phyloP scores from a whole-genome alignment of 441 rosid genomes.

The Syzygium syzygioides region DNA sequence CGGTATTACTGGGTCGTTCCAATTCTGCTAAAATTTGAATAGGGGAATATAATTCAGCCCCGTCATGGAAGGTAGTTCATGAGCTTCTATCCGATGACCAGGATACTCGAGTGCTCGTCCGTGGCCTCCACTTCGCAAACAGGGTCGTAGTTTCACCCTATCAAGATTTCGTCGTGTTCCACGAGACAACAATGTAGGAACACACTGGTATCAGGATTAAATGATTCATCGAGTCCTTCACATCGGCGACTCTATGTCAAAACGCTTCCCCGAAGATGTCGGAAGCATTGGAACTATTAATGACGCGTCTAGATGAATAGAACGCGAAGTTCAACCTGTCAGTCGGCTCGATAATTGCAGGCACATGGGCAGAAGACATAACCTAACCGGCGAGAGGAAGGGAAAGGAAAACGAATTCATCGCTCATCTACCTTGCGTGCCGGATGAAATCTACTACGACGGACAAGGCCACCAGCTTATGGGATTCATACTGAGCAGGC shows the following conservation, averaged over 20 bases:
- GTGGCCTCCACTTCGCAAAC: background rate
- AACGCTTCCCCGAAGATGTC: background rate
- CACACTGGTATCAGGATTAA: background rate
- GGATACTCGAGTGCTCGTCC: background rate
- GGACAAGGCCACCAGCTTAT: background rate
- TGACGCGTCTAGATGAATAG: background rate
- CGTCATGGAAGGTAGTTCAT: background rate
- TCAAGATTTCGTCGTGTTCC: background rate
- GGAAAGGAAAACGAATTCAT: background rate
- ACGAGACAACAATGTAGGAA: background rate
- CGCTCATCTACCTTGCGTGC: background rate
- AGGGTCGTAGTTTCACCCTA: background rate
- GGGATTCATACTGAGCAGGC: background rate
- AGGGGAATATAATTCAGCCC: background rate
- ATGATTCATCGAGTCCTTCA: background rate
- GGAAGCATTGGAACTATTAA: background rate
- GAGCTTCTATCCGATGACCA: background rate
- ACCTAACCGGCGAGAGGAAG: background rate
- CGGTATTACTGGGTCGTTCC: background rate
- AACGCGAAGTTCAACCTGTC: background rate
- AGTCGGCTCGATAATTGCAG: background rate
- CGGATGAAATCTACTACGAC: background rate
- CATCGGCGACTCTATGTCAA: background rate
- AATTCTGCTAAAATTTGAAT: background rate
- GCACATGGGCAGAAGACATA: background rate